Conservation (phyloP, 257 asterid genomes). For the Forsythia suspensa region DNA sequence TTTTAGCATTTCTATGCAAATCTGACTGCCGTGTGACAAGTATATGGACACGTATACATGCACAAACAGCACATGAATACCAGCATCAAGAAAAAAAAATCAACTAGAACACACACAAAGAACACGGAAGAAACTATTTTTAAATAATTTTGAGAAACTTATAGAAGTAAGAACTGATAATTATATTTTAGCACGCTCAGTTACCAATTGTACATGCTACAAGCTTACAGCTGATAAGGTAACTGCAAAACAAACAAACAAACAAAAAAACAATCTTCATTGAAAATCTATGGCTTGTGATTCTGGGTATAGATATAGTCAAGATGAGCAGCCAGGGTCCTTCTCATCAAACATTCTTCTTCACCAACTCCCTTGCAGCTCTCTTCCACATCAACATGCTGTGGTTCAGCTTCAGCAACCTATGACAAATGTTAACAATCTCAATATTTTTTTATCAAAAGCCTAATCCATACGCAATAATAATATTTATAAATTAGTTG, state of each 20-base stretch:
- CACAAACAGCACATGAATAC: background rate
- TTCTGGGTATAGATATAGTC: conserved; percentile 74
- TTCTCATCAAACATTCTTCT: conserved; percentile 68
- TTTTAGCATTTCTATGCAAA: conserved; percentile 22
- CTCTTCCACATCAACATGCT: conserved; percentile 25
- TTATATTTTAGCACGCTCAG: background rate
- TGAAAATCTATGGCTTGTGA: conserved; percentile 36
- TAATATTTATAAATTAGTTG: too few relatives aligned
- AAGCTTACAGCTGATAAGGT: background rate
- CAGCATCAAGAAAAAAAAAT: background rate
- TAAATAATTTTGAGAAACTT: too few relatives aligned
- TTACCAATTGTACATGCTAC: background rate
- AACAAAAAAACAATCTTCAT: background rate
- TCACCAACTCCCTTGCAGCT: conserved; percentile 48
- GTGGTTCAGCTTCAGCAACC: conserved; percentile 3
- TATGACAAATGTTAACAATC: background rate
- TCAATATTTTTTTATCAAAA: too few relatives aligned
- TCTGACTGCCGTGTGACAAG: background rate
- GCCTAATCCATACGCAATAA: too few relatives aligned
- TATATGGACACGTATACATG: background rate
- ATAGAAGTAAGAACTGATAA: background rate
- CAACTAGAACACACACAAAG: background rate
- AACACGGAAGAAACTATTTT: background rate
- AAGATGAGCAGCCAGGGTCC: conserved; percentile 55
- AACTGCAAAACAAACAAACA: background rate